Evolutionary conservation across 2,329 filamentous ascomycete genomes (phyloP).

Genomic region (Xylariaceae sp.): DNA sequence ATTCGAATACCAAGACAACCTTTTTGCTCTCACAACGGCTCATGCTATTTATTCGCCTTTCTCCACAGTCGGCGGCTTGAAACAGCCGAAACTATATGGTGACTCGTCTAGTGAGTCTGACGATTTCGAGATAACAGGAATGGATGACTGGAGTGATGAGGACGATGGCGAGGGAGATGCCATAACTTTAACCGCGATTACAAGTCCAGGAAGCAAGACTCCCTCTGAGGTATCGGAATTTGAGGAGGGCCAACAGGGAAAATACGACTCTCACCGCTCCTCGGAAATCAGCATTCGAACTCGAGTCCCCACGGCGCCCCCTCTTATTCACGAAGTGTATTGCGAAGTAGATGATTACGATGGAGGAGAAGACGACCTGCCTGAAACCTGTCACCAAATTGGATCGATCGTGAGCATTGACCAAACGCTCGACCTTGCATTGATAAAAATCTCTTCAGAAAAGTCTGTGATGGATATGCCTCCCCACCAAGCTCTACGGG

Average conservation of each 20-base stretch:
- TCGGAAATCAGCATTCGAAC: constrained; percentile 10
- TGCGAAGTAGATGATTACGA: neutral
- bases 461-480: too few relatives aligned
- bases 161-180: constrained; percentile 15
- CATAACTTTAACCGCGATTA: constrained; percentile 15
- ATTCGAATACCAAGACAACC: neutral
- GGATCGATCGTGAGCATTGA: constrained; percentile 19
- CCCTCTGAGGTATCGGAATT: constrained; percentile 22
- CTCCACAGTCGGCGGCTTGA: neutral
- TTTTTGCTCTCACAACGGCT: constrained; percentile 18
- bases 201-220: constrained; percentile 20
- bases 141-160: constrained; percentile 23
- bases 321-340: constrained; percentile 5
- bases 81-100: neutral
- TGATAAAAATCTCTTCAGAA: constrained; percentile 9
- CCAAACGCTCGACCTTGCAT: constrained; percentile 17
- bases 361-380: neutral
- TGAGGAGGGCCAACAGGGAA: constrained; percentile 12
- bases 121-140: constrained; percentile 24
- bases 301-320: neutral
- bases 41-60: constrained; percentile 15
- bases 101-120: constrained; percentile 14
- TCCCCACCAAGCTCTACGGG: neutral
- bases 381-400: constrained; percentile 7
- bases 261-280: constrained; percentile 13